Evolutionary conservation across 805 yeast species (phyloP), one percentile per base, ranked within the genome.

Genomic region (Ogataea neopini): DNA sequence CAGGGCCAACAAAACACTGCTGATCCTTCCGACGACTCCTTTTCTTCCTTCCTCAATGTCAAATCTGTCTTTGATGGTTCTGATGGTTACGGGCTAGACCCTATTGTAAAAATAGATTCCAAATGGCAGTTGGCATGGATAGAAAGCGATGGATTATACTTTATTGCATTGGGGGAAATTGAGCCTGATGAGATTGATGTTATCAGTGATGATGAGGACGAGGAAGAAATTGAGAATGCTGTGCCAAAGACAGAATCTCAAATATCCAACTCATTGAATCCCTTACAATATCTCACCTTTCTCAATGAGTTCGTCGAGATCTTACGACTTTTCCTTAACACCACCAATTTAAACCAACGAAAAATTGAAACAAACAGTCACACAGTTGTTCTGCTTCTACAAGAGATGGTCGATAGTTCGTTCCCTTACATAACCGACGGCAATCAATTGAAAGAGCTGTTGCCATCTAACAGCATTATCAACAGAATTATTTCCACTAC

Each of bases 321-420:
- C 1, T 61, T 74, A 53, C 63, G 62, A 22, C 68, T 68, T 20
- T 79, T 74, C 54, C 65, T 79, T 35, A 76, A 76, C 18, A 49
- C 60, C 2, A 48, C 64, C 2, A 83, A 83, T 2, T 60, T 90
- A 25, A 74, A 80, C 2, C 64, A 79, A 1, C 60, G 76, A 20
- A 85, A 83, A 54, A 67, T 94, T 9, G 83, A 78, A 45, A 77
- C 84, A 38, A 85, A 89, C 59, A 76, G 75, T 53, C 95, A 89
- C 59, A 80, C 86, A 1, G 66, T 90, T 38, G 76, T 86, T 26
- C 70, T 89, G 56, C 66, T 92, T 30, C 68, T 91, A 50, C 85
- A 82, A 58, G 94, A 87, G 60, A 80, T 88, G 81, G 60, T 90
- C 11, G 96, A 88, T 56, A 83, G 80, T 33, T 91, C 92, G 3